Evolutionary conservation across 208 protist genomes (phyloP).

Genomic region (Trichomonas vaginalis): DNA sequence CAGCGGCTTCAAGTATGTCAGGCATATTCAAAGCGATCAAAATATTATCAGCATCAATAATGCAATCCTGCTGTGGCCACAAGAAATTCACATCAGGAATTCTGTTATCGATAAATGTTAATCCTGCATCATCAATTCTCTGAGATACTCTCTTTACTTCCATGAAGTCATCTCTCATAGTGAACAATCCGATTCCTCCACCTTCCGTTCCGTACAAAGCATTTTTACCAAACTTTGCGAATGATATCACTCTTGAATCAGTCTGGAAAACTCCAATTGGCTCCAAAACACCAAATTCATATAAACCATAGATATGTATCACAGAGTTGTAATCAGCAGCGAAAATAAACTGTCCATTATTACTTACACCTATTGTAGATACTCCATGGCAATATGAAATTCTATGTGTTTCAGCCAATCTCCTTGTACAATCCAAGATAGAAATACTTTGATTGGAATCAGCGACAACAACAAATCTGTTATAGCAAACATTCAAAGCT

Average conservation of each 20-base stretch:
- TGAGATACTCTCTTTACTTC: not conserved
- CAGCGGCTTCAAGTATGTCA: not conserved
- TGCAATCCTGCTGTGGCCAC: not conserved
- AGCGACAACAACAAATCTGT: not conserved
- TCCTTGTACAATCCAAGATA: not conserved
- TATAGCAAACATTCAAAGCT: not conserved
- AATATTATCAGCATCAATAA: not conserved
- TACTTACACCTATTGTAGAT: not conserved
- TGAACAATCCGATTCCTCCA: not conserved
- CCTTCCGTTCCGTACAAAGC: not conserved
- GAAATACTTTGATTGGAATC: not conserved
- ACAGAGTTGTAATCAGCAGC: not conserved
- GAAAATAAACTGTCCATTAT: not conserved
- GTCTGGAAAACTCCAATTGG: not conserved
- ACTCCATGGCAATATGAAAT: not conserved
- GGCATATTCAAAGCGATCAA: not conserved
- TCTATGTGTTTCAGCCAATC: not conserved
- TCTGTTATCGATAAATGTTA: not conserved
- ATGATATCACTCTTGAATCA: not conserved
- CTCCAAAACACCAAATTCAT: not conserved
- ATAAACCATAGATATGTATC: not conserved
- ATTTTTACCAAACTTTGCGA: not conserved
- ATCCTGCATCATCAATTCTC: not conserved
- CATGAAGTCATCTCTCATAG: not conserved
- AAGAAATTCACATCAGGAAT: not conserved